Conservation (phyloP, 805 yeast genomes). For the Ascoidea asiatica region DNA sequence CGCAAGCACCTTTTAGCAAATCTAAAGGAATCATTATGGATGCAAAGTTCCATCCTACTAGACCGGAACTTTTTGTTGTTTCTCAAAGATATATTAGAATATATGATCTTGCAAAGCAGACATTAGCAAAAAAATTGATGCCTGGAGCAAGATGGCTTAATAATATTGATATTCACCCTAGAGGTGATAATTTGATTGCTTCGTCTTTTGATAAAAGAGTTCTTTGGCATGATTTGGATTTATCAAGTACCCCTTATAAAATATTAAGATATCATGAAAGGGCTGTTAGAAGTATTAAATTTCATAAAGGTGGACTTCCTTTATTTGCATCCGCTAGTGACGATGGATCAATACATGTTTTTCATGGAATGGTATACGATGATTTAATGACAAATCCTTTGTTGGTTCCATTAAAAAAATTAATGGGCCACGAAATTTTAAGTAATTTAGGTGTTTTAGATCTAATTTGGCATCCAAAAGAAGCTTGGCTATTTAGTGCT, state of each 20-base stretch:
- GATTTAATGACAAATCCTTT: slow-evolving; percentile 91
- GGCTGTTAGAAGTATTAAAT: slow-evolving; percentile 81
- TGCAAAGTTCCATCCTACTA: slow-evolving; percentile 93
- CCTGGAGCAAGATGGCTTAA: slow-evolving; percentile 97
- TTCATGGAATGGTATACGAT: slow-evolving; percentile 95
- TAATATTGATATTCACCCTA: slow-evolving; percentile 84
- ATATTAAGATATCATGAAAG: slow-evolving; percentile 88
- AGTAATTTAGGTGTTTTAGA: slow-evolving; percentile 78
- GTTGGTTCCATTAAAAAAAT: slow-evolving; percentile 88
- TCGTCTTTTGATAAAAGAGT: slow-evolving; percentile 91
- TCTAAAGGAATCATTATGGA: slow-evolving; percentile 91
- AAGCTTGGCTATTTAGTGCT: slow-evolving; percentile 94
- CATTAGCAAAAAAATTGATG: slow-evolving; percentile 64
- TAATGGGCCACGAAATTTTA: slow-evolving; percentile 76
- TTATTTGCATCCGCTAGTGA: slow-evolving; percentile 91
- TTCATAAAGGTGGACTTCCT: slow-evolving; percentile 79
- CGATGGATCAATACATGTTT: slow-evolving; percentile 84
- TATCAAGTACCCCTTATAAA: slow-evolving; percentile 83
- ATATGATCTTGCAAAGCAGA: slow-evolving; percentile 82
- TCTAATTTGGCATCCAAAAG: slow-evolving; percentile 92
- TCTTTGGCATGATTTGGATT: slow-evolving; percentile 93
- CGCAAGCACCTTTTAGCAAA: slow-evolving; percentile 91
- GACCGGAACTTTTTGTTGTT: slow-evolving; percentile 87
- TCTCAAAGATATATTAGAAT: slow-evolving; percentile 87
- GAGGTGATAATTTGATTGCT: slow-evolving; percentile 89